Evolutionary conservation across 2,329 filamentous ascomycete species (phyloP).

Genomic region (Diplodia scrobiculata): DNA sequence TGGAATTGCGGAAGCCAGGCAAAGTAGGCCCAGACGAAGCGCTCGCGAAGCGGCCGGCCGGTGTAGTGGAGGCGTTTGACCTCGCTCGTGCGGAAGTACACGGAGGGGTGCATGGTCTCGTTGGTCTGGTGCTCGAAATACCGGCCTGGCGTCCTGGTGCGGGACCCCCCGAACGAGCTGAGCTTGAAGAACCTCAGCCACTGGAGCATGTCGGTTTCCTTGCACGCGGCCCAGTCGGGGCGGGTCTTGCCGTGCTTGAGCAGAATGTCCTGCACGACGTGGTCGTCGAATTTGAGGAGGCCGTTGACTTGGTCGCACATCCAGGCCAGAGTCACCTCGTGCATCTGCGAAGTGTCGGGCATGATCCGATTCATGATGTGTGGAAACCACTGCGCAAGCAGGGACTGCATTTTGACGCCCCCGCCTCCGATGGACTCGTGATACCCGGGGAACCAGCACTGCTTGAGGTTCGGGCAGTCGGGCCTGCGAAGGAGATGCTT

Average conservation of each 20-base stretch:
- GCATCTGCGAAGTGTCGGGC: slow-evolving; percentile 32
- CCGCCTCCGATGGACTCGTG: slow-evolving; percentile 58
- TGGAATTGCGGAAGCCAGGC: background rate
- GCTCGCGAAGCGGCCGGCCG: background rate
- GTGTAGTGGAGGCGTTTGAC: background rate
- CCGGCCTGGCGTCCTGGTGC: background rate
- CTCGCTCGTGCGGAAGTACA: background rate
- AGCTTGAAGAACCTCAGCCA: background rate
- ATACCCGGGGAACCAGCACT: slow-evolving; percentile 60
- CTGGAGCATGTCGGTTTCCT: background rate
- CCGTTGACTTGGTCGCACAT: slow-evolving; percentile 40
- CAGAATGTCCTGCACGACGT: background rate
- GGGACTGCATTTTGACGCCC: slow-evolving; percentile 34
- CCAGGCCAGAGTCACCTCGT: slow-evolving; percentile 48
- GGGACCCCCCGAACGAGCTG: background rate
- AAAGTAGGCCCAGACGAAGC: background rate
- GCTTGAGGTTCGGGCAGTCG: slow-evolving; percentile 45
- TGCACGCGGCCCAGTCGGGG: background rate
- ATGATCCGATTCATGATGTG: background rate
- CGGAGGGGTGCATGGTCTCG: slow-evolving; percentile 18
- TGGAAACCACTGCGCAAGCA: background rate
- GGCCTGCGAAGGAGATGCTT: background rate
- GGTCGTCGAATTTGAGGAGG: slow-evolving; percentile 13
- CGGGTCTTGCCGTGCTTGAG: background rate
- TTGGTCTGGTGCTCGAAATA: slow-evolving; percentile 6